Conservation (phyloP, 169 alveolate species). For the Eimeria maxima region DNA sequence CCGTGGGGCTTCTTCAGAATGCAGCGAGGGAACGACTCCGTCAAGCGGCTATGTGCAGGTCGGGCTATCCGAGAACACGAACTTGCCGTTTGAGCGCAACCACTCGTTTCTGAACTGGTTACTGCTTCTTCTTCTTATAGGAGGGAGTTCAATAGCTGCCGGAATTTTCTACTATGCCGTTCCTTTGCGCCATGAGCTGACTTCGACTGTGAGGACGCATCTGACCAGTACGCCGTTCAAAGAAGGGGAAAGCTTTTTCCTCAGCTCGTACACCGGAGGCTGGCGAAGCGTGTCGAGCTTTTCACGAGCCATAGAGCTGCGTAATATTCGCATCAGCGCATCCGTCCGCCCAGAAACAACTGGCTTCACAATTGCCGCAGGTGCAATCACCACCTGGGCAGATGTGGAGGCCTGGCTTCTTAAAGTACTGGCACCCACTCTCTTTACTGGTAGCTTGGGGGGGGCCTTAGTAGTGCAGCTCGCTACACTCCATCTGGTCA, state of each 20-base stretch:
- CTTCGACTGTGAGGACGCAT: constrained; percentile 48
- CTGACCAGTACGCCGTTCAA: constrained; percentile 70
- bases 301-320: constrained; percentile 39
- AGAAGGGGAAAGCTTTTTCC: constrained; percentile 37
- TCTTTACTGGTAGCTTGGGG: constrained; percentile 68
- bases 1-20: constrained; percentile 27
- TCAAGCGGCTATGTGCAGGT: constrained; percentile 63
- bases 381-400: constrained; percentile 72
- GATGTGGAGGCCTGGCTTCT: constrained; percentile 79
- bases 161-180: constrained; percentile 50
- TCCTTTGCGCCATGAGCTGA: constrained; percentile 65
- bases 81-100: constrained; percentile 47
- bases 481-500: constrained; percentile 60
- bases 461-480: constrained; percentile 51
- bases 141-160: constrained; percentile 28
- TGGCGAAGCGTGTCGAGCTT: constrained; percentile 53
- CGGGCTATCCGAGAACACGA: constrained; percentile 67
- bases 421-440: constrained; percentile 74
- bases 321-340: not conserved
- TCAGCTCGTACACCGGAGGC: constrained; percentile 31
- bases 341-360: constrained; percentile 14
- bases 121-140: constrained; percentile 40
- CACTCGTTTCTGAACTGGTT: constrained; percentile 59
- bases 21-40: constrained; percentile 33
- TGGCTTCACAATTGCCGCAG: constrained; percentile 64